phyloP scores from a whole-genome alignment of 2,329 filamentous ascomycete genomes.

The Rhytidhysteron rufulum region DNA sequence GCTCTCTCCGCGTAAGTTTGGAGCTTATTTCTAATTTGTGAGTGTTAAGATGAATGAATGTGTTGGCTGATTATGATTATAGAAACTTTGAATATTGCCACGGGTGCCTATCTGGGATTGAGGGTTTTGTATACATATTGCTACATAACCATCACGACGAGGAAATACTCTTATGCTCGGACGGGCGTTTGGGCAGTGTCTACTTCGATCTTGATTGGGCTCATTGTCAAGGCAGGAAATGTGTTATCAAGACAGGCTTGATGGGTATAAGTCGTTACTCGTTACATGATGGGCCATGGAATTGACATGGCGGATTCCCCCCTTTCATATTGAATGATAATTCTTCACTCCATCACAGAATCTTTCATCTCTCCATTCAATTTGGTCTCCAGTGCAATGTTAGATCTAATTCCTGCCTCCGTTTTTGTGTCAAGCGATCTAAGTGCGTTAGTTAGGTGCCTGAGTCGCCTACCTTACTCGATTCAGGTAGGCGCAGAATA shows the following conservation, averaged over 20 bases:
- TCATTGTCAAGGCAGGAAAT: constrained; percentile 22
- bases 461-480: too few relatives aligned
- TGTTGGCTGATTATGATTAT: neutral
- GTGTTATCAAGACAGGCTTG: constrained; percentile 7
- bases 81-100: constrained; percentile 19
- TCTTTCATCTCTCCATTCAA: too few relatives aligned
- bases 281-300: too few relatives aligned
- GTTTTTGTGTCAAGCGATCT: too few relatives aligned
- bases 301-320: too few relatives aligned
- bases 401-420: too few relatives aligned
- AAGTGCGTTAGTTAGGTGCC: too few relatives aligned
- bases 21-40: neutral
- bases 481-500: too few relatives aligned
- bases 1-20: constrained; percentile 15
- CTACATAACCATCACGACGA: constrained; percentile 17
- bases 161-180: constrained; percentile 15
- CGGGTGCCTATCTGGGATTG: constrained; percentile 13
- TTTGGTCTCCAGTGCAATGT: too few relatives aligned
- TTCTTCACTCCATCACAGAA: too few relatives aligned
- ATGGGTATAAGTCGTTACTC: too few relatives aligned
- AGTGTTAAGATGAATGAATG: neutral
- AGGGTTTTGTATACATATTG: constrained; percentile 17
- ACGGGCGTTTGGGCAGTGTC: constrained; percentile 13
- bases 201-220: constrained; percentile 9
- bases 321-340: too few relatives aligned